Percentiles rank a stretch among this genome's conserved stretches.
Conservation (phyloP, 148 eudicot genomes). For the Euryodendron excelsum region DNA sequence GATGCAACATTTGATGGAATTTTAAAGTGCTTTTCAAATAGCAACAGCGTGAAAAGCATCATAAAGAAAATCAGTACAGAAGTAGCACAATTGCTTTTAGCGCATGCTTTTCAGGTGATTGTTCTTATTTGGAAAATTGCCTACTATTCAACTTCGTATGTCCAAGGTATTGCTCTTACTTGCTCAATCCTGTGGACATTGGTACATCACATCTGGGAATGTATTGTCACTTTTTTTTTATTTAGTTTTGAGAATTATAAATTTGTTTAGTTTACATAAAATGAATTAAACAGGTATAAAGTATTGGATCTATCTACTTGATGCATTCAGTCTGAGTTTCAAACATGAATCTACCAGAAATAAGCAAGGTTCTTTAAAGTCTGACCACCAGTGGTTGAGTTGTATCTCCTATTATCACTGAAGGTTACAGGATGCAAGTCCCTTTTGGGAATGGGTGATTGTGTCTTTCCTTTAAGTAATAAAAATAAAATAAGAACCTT, state of each 20-base stretch:
- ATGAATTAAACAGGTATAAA: background rate
- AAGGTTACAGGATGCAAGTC: background rate
- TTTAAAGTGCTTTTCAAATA: conserved; percentile 54
- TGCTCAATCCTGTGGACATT: background rate
- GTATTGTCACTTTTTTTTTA: background rate
- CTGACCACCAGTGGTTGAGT: background rate
- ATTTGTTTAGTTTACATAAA: background rate
- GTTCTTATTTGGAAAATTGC: conserved; percentile 9
- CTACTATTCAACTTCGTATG: background rate
- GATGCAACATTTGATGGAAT: conserved; percentile 46
- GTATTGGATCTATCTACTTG: background rate
- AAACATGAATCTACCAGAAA: background rate
- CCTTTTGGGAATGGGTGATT: background rate
- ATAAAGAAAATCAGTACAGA: conserved; percentile 61
- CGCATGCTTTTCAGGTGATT: conserved; percentile 78
- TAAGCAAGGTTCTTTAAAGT: background rate
- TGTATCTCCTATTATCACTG: background rate
- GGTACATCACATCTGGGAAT: no score
- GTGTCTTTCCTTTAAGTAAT: no score
- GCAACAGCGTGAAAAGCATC: conserved; percentile 47
- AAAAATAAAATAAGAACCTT: no score
- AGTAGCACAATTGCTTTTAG: conserved; percentile 63
- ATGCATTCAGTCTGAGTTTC: background rate
- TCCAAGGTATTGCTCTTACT: background rate
- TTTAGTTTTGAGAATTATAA: background rate